Evolutionary conservation across 805 yeast species (phyloP), one percentile per base, ranked within the genome.

Genomic region (Schwanniomyces yamadae): DNA sequence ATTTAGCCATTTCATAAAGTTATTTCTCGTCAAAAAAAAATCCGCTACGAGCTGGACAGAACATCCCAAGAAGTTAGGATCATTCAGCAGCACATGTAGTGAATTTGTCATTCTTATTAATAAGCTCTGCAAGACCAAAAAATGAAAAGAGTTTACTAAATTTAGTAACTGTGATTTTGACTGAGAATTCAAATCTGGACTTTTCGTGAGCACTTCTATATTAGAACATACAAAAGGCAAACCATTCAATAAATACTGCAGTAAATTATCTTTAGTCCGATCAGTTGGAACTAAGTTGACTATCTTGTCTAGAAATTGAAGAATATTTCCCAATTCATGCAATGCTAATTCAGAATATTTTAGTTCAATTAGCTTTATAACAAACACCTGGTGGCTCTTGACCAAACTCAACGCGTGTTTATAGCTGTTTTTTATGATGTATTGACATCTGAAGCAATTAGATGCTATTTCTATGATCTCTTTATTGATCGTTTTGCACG

Each of bases 311-410:
- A 52, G 35, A 6, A 28, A 25, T 9, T 35, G 45, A n/a, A 31
- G 28, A 13, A 48, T 26, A 7, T 23, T 21, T 8, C 38, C 36
- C 22, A 54, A 38, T 30, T 57, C 55, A 10, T 17, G 25, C 12
- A 54, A 25, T 2, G 52, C 49, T 11, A 30, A 22, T 9, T 34
- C 40, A 11, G 39, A 27, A 6, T 33, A 24, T 23, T 47, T 50
- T n/a, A 39, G 18, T 12, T 50, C 54, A 10, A 58, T 43, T 27
- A 58, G 35, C 28, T 48, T 47, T 11, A 62, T 49, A 5, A 59
- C 41, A 34, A 52, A 57, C 2, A 48, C 37, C 29, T 62, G 64
- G 36, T 62, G 64, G 20, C 46, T 50, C 29, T 52, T 52, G 12
- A 57, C 34, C 10, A 43, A 33, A n/a, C 26, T 34, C 7, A 44